Percentiles rank a stretch among this genome's conserved stretches.
These are phyloP conservation scores for Phellopilus nigrolimitatus DNA, from an alignment of 1,284 basidiomycete species.

Conservation along the genomic window DNA sequence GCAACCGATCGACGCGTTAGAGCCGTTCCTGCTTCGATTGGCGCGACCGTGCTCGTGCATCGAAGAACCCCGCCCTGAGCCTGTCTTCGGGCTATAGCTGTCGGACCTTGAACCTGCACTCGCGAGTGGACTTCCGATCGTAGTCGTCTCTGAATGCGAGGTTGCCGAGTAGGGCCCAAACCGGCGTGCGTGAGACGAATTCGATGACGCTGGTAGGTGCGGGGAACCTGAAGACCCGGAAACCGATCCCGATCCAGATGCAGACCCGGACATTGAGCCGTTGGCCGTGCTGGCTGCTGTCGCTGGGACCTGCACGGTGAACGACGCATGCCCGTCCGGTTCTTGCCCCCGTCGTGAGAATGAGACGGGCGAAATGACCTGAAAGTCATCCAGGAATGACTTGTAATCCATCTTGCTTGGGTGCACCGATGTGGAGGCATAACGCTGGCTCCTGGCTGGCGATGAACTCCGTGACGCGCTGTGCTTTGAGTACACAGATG, in stretches of 20 bases:
- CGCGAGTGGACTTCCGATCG: background rate
- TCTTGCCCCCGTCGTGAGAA: too few relatives aligned
- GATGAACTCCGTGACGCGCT: conserved; percentile 3
- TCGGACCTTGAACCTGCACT: too few relatives aligned
- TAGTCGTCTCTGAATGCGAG: background rate
- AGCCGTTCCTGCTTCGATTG: background rate
- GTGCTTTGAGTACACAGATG: conserved; percentile 8
- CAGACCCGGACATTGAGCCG: conserved; percentile 5
- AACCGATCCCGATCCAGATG: conserved; percentile 6
- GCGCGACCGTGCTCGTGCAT: background rate
- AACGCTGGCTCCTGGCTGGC: background rate
- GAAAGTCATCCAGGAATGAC: conserved; percentile 18
- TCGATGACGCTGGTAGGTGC: background rate
- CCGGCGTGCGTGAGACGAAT: background rate
- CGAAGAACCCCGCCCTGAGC: background rate
- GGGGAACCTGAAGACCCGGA: conserved; percentile 1
- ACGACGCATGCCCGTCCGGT: too few relatives aligned
- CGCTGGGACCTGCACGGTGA: background rate
- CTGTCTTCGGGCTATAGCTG: too few relatives aligned
- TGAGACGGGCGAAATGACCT: too few relatives aligned
- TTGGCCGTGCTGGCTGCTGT: conserved; percentile 4
- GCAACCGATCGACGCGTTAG: background rate
- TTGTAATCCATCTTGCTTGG: background rate
- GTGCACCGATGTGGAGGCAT: background rate
- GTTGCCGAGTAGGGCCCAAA: background rate